Evolutionary conservation across 148 eudicot species (phyloP).

Genomic region (Nepenthes gracilis): DNA sequence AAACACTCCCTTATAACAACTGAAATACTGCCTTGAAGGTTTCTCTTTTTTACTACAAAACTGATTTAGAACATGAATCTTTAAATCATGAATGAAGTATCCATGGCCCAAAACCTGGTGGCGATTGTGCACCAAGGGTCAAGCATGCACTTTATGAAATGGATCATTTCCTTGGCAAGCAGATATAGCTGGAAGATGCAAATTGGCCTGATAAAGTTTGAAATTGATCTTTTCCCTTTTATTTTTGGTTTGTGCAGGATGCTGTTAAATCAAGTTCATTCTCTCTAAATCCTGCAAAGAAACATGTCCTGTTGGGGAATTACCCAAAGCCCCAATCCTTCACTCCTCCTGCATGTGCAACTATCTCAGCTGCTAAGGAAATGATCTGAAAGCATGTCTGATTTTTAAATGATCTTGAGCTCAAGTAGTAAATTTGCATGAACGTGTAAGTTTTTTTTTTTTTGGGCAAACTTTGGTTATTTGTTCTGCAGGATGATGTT

Average conservation of each 20-base stretch:
- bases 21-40: no score
- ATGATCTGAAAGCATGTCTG: conserved; percentile 1
- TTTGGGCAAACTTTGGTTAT: neutral
- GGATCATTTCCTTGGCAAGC: neutral
- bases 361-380: conserved; percentile 5
- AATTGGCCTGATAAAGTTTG: neutral
- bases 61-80: no score
- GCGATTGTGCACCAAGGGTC: no score
- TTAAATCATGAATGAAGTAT: no score
- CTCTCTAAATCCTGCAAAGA: conserved; percentile 18
- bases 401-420: neutral
- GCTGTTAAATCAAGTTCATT: conserved; percentile 27
- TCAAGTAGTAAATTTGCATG: neutral
- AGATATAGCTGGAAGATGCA: neutral
- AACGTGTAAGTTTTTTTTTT: neutral
- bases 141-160: neutral
- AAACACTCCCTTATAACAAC: no score
- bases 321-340: conserved; percentile 19
- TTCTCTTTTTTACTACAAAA: no score
- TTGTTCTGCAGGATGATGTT: neutral
- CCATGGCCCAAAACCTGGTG: no score
- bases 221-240: neutral
- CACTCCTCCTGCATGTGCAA: conserved; percentile 29
- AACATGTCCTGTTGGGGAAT: conserved; percentile 20
- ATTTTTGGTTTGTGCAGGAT: conserved; percentile 16